Evolutionary conservation across 2,329 filamentous ascomycete genomes (phyloP).

Genomic region (Phialophora chinensis): DNA sequence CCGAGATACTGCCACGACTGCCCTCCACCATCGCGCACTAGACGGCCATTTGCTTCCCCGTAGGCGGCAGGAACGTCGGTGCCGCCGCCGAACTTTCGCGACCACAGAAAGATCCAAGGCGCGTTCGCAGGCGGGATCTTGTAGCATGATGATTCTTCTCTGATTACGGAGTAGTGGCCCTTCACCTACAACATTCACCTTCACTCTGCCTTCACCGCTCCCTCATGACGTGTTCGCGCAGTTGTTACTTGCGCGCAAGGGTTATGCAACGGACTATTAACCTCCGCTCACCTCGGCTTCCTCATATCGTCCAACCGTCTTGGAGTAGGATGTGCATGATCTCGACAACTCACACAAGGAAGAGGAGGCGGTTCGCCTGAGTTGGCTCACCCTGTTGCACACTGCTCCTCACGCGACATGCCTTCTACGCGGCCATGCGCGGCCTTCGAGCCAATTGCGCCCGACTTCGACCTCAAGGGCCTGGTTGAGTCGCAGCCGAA

Average conservation of each 20-base stretch:
- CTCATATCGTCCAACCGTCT: background rate
- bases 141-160: background rate
- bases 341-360: conserved; percentile 1
- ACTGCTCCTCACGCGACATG: conserved; percentile 60
- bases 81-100: background rate
- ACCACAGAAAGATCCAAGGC: background rate
- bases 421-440: conserved; percentile 79
- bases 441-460: conserved; percentile 89
- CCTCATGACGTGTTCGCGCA: background rate
- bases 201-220: background rate
- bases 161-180: background rate
- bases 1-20: background rate
- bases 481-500: conserved; percentile 81
- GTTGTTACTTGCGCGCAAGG: background rate
- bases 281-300: conserved; percentile 1
- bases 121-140: background rate
- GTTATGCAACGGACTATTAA: background rate
- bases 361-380: conserved; percentile 22
- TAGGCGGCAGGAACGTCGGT: background rate
- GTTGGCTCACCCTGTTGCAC: background rate
- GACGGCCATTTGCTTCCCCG: background rate
- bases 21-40: background rate
- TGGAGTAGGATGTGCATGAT: background rate
- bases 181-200: background rate
- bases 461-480: conserved; percentile 76